These are phyloP conservation scores for Cystobasidium slooffiae DNA, from an alignment of 1,284 basidiomycete genomes.

Conservation along the genomic window DNA sequence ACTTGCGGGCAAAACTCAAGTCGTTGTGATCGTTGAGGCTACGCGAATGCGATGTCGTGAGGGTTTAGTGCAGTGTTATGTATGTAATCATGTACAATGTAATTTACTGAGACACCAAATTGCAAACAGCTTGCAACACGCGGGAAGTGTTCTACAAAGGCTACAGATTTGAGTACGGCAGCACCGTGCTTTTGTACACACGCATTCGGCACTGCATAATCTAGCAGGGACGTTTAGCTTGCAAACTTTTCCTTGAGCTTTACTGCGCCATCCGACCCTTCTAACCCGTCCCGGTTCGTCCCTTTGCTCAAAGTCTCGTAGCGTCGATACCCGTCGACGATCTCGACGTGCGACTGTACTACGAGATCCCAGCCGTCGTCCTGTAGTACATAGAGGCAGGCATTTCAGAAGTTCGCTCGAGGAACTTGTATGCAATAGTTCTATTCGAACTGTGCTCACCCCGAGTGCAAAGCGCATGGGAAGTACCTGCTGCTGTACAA, in stretches of 20 bases:
- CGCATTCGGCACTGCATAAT: not conserved
- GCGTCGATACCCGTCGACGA: conserved; percentile 2
- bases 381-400: not conserved
- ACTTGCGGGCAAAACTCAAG: conserved; percentile 5
- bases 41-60: not conserved
- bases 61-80: not conserved
- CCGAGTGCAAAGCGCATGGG: conserved; percentile 37
- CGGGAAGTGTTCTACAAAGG: no score
- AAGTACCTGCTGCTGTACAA: conserved; percentile 22
- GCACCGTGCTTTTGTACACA: no score
- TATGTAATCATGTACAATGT: not conserved
- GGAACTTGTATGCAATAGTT: not conserved
- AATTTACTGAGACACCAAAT: no score
- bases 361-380: conserved; percentile 20
- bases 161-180: no score
- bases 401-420: not conserved
- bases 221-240: not conserved
- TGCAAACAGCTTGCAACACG: no score
- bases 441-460: not conserved
- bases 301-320: conserved; percentile 22
- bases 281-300: conserved; percentile 7
- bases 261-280: not conserved
- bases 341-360: conserved; percentile 25
- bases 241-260: conserved; percentile 15
- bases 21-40: not conserved